These are phyloP conservation scores for Sisymbrium altissimum DNA, from an alignment of 345 rosid species.

Conservation along the genomic window DNA sequence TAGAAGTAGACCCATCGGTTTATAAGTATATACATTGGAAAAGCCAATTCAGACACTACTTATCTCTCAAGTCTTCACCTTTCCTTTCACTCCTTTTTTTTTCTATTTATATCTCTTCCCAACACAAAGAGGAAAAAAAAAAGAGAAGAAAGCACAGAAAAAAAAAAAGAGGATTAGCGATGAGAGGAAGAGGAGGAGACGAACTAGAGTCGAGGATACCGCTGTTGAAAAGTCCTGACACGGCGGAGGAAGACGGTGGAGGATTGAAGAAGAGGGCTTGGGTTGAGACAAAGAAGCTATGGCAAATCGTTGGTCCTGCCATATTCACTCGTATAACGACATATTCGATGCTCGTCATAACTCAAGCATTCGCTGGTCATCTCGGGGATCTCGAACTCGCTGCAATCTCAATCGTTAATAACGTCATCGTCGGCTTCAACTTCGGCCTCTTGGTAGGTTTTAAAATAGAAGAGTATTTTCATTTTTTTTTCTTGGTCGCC, in stretches of 20 bases:
- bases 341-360: conserved; percentile 78
- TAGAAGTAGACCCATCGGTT: background rate
- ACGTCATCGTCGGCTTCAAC: conserved; percentile 69
- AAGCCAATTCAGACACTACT: conserved; percentile 23
- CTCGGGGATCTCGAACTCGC: conserved; percentile 90
- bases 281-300: conserved; percentile 79
- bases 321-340: conserved; percentile 72
- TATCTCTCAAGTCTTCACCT: background rate
- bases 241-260: conserved; percentile 32
- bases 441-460: conserved; percentile 69
- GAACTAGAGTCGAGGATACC: conserved; percentile 10
- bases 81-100: background rate
- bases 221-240: conserved; percentile 12
- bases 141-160: background rate
- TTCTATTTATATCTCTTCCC: conserved; percentile 2
- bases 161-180: background rate
- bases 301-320: conserved; percentile 87
- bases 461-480: background rate
- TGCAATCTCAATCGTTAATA: conserved; percentile 77
- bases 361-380: conserved; percentile 96
- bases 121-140: background rate
- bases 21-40: background rate
- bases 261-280: conserved; percentile 41
- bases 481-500: background rate
- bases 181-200: conserved; percentile 23